Percentiles rank a stretch among this genome's conserved stretches.
These are phyloP conservation scores for Cytospora mali DNA, from an alignment of 2,329 filamentous ascomycete species.

Conservation along the genomic window DNA sequence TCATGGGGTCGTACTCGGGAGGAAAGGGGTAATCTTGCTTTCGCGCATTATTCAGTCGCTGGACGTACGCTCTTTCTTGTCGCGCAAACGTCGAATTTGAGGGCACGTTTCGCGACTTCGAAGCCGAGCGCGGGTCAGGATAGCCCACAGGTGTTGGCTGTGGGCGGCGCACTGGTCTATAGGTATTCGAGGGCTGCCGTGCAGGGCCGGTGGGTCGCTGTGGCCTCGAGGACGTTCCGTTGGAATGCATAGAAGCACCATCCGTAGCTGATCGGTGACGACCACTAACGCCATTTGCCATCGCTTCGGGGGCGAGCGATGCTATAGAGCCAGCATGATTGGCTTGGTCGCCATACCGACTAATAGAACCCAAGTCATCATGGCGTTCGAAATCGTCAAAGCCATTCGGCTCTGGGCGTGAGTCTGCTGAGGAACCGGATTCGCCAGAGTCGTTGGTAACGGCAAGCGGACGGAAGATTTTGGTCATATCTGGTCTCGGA, in stretches of 20 bases:
- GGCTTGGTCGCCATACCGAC: constrained; percentile 47
- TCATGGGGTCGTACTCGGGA: constrained; percentile 26
- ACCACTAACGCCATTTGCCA: constrained; percentile 47
- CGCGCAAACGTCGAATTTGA: constrained; percentile 61
- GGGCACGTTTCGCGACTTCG: constrained; percentile 54
- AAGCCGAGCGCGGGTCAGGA: constrained; percentile 49
- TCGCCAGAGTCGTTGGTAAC: constrained; percentile 51
- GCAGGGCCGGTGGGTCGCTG: constrained; percentile 70
- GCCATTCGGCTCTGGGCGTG: constrained; percentile 48
- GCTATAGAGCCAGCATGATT: constrained; percentile 46
- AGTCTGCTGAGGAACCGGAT: constrained; percentile 51
- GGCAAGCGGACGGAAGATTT: constrained; percentile 41
- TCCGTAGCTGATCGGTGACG: constrained; percentile 42
- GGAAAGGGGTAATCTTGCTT: constrained; percentile 73
- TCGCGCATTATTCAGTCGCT: constrained; percentile 68
- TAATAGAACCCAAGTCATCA: constrained; percentile 50
- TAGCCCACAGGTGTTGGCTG: constrained; percentile 40
- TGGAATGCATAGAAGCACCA: constrained; percentile 36
- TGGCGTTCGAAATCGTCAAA: constrained; percentile 46
- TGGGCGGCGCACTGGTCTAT: constrained; percentile 66
- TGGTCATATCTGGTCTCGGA: constrained; percentile 45
- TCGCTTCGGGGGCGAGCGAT: constrained; percentile 45
- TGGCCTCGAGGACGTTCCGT: constrained; percentile 46
- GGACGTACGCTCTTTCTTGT: constrained; percentile 93
- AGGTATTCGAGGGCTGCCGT: constrained; percentile 78